A percentile compares a stretch with the other conserved stretches of the same genome.
These are phyloP conservation scores for Phytophthora sojae DNA, from an alignment of 352 stramenopile species.

Conservation along the genomic window DNA sequence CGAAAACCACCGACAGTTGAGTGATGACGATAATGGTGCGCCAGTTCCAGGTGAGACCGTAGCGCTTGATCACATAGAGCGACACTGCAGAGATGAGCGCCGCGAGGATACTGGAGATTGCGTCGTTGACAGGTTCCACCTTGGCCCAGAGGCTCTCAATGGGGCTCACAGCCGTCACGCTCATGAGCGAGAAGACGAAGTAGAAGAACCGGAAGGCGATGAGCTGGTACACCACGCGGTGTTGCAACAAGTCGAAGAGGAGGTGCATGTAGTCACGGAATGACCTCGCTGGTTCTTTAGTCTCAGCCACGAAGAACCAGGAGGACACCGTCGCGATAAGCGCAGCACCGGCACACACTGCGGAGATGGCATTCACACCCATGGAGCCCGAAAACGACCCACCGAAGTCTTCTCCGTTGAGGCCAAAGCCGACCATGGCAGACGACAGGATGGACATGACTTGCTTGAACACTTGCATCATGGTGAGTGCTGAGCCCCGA, in stretches of 20 bases:
- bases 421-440: conserved; percentile 59
- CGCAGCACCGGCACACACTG: conserved; percentile 36
- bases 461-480: conserved; percentile 53
- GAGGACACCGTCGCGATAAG: conserved; percentile 38
- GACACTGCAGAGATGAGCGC: conserved; percentile 37
- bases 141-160: conserved; percentile 51
- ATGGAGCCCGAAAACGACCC: conserved; percentile 58
- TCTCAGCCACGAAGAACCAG: conserved; percentile 56
- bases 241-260: conserved; percentile 56
- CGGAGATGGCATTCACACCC: conserved; percentile 51
- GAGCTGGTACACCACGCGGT: conserved; percentile 56
- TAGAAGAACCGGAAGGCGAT: conserved; percentile 56
- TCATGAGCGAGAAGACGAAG: conserved; percentile 48
- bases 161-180: conserved; percentile 35
- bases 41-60: conserved; percentile 56
- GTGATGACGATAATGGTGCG: conserved; percentile 49
- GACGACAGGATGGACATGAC: conserved; percentile 51
- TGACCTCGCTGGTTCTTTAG: conserved; percentile 22
- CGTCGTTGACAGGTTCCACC: conserved; percentile 52
- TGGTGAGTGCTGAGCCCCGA: conserved; percentile 54
- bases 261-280: conserved; percentile 26
- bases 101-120: conserved; percentile 40
- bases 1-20: conserved; percentile 41
- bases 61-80: conserved; percentile 45
- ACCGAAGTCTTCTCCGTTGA: conserved; percentile 59